Evolutionary conservation across 768 basidiomycete genomes (phyloP), one percentile per base, ranked within the genome.

Genomic region (Mrakia gelida): DNA sequence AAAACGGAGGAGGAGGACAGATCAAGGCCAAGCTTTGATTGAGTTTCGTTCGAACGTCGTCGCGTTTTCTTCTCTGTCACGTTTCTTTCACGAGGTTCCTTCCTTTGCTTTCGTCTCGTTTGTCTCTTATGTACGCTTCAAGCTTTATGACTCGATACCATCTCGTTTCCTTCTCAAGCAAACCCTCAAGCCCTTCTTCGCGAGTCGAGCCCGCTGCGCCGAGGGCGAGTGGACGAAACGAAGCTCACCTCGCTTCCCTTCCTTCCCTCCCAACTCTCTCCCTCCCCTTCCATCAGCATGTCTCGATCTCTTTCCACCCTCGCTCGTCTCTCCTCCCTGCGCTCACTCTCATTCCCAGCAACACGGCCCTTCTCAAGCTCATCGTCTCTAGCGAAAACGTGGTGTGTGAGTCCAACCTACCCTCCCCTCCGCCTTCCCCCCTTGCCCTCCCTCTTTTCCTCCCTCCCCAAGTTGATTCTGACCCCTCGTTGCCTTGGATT

Each of bases 21-120:
- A 82, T 81, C 75, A 84, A 85, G 80, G 80, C 85, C 34, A 92
- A 91, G 85, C 81, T 86, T 30, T 86, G 78, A 78, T 30, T 86
- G 79, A 78, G 9, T n/a, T n/a, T n/a, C 1, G 10, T 34, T 30
- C 16, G n/a, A 1, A 9, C 41, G 1, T 70, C 70, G 32, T 41
- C 8, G 7, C 18, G 45, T 1, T 49, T 30, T 30, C 13, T 43
- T 54, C 21, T 8, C 28, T 26, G 1, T 43, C 28, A 1, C 45
- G 13, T 26, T 71, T 71, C 70, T 71, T 71, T 71, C 43, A 38
- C 65, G 62, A 28, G n/a, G 32, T 26, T 26, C 34, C 65, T 16
- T 9, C 10, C 21, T 43, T 41, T 26, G 18, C 67, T 41, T n/a
- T 38, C 26, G 2, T 70, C 38, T 30, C 41, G 1, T n/a, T n/a